Conservation (phyloP, 176 grass and related monocot genomes). For the sorghum (Sorghum bicolor) region DNA sequence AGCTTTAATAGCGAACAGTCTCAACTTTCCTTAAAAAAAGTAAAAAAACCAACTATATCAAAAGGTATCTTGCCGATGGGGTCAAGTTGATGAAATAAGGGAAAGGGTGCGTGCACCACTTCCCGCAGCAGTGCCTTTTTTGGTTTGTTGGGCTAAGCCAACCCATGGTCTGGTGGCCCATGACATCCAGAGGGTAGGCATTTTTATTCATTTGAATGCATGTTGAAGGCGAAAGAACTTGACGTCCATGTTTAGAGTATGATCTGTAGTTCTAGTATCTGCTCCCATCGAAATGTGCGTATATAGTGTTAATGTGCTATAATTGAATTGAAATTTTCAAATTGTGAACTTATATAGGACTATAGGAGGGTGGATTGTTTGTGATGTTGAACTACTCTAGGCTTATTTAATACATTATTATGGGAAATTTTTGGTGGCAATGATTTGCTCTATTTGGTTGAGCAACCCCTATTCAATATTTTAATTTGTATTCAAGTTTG, state of each 20-base stretch:
- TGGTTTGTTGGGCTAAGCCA: neutral
- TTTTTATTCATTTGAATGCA: neutral
- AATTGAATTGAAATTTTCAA: neutral
- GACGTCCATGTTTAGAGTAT: neutral
- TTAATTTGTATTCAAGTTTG: neutral
- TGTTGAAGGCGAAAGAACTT: neutral
- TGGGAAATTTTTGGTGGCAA: neutral
- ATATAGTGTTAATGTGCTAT: neutral
- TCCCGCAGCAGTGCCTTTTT: neutral
- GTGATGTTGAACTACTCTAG: constrained; percentile 2
- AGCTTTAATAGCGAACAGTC: neutral
- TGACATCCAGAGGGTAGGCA: neutral
- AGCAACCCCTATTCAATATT: neutral
- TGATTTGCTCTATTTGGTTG: neutral
- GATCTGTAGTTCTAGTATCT: neutral
- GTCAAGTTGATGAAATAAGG: neutral
- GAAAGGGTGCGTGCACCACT: neutral
- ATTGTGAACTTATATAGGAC: neutral
- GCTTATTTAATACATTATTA: neutral
- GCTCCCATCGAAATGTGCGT: neutral
- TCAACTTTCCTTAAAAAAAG: neutral
- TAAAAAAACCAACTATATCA: neutral
- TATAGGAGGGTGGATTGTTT: neutral
- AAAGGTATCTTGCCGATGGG: neutral
- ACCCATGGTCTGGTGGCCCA: neutral